Conservation (phyloP, 1,284 basidiomycete species). For the Ceratobasidium sp. region DNA sequence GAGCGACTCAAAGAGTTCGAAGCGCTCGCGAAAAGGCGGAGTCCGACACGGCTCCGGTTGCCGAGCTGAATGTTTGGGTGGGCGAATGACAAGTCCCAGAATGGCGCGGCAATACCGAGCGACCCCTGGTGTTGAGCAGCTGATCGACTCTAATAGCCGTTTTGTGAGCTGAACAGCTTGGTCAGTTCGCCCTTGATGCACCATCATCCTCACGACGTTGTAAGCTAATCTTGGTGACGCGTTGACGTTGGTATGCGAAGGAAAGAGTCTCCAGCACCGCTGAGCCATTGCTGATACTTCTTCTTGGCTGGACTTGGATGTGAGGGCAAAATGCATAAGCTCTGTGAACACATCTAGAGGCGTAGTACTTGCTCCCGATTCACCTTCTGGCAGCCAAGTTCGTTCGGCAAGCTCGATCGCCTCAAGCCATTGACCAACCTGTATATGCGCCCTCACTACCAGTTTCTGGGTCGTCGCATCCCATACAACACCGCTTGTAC, state of each 20-base stretch:
- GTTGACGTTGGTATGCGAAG: neutral
- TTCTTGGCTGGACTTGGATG: neutral
- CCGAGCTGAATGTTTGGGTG: neutral
- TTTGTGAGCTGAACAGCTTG: constrained; percentile 31
- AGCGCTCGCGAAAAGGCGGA: constrained; percentile 7
- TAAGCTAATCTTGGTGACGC: constrained; percentile 17
- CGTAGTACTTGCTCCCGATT: neutral
- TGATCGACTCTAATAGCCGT: constrained; percentile 4
- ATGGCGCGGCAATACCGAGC: constrained; percentile 30
- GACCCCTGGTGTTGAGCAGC: neutral
- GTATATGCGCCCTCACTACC: constrained; percentile 38
- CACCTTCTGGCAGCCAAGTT: neutral
- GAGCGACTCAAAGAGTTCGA: constrained; percentile 14
- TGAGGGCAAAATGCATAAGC: constrained; percentile 35
- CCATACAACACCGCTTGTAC: constrained; percentile 2
- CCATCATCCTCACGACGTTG: constrained; percentile 29
- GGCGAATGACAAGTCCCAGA: constrained; percentile 15
- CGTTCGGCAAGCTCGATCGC: constrained; percentile 26
- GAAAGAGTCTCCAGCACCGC: constrained; percentile 22
- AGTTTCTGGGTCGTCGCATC: constrained; percentile 6
- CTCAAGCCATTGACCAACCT: constrained; percentile 1
- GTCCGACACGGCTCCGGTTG: neutral
- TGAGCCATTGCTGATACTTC: neutral
- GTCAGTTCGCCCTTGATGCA: neutral
- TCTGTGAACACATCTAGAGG: constrained; percentile 31